A percentile compares a stretch with the other conserved stretches of the same genome.
These are phyloP conservation scores for Fraxinus floribunda DNA, from an alignment of 305 asterid genomes.

Conservation along the genomic window DNA sequence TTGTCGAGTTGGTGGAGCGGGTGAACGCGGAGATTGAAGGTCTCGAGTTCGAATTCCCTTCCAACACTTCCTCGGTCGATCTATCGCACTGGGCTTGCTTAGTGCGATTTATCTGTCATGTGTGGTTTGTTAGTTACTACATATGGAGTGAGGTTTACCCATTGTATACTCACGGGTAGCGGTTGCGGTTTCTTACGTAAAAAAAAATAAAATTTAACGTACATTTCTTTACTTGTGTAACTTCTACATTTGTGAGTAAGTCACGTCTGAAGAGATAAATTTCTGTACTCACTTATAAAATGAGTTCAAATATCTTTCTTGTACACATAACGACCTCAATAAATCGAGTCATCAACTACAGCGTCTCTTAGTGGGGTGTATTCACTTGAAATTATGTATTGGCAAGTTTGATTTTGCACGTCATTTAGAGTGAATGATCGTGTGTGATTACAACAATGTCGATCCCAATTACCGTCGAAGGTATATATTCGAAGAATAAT, in stretches of 20 bases:
- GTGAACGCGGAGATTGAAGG: too few relatives aligned
- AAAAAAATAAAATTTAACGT: neutral
- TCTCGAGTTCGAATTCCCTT: too few relatives aligned
- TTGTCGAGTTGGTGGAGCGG: too few relatives aligned
- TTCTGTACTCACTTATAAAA: neutral
- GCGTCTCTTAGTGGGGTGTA: neutral
- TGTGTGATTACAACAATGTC: neutral
- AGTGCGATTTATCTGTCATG: too few relatives aligned
- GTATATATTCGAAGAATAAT: neutral
- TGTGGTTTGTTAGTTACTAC: too few relatives aligned
- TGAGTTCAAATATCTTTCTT: neutral
- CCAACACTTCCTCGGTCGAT: too few relatives aligned
- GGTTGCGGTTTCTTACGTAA: too few relatives aligned
- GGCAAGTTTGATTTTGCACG: neutral
- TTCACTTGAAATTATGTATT: neutral
- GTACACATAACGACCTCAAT: neutral
- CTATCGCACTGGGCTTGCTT: too few relatives aligned
- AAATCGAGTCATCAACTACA: neutral
- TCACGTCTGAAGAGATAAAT: neutral
- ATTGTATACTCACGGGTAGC: too few relatives aligned
- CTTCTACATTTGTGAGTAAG: neutral
- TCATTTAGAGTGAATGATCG: neutral
- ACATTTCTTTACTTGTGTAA: neutral
- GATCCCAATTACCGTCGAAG: neutral
- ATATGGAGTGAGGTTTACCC: too few relatives aligned